phyloP scores from a whole-genome alignment of 1,284 basidiomycete genomes.

The Fomitopsis pinicola region DNA sequence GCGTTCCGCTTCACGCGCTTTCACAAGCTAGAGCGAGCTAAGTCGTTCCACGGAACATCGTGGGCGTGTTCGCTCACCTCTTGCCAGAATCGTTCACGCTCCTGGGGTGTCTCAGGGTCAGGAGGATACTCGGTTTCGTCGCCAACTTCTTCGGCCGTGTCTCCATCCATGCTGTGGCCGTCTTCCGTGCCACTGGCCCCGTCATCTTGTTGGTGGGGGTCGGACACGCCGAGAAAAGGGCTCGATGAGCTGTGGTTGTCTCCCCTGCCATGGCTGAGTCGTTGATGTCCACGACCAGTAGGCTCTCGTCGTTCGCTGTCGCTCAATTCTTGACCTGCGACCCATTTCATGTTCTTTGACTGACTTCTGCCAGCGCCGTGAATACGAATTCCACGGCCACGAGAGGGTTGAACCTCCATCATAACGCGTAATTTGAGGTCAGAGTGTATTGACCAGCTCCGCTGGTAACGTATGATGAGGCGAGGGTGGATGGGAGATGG shows the following conservation, averaged over 20 bases:
- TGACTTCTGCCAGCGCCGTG: conserved; percentile 16
- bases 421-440: background rate
- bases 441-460: background rate
- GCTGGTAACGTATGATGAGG: background rate
- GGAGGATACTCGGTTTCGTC: conserved; percentile 22
- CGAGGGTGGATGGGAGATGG: too few species aligned
- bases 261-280: conserved; percentile 27
- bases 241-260: conserved; percentile 9
- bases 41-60: conserved; percentile 16
- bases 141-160: conserved; percentile 20
- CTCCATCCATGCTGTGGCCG: conserved; percentile 27
- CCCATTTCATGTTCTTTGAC: conserved; percentile 27
- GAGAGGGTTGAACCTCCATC: background rate
- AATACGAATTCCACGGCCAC: conserved; percentile 15
- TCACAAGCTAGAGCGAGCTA: conserved; percentile 49
- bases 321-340: conserved; percentile 22
- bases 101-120: conserved; percentile 50
- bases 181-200: conserved; percentile 22
- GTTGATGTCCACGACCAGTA: conserved; percentile 18
- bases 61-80: conserved; percentile 44
- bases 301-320: conserved; percentile 55
- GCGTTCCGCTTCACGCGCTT: conserved; percentile 71
- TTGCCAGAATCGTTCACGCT: conserved; percentile 61
- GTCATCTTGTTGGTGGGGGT: conserved; percentile 17
- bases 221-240: conserved; percentile 13